phyloP scores from a whole-genome alignment of 371 early-diverging fungal species.

The Funneliformis caledonium region DNA sequence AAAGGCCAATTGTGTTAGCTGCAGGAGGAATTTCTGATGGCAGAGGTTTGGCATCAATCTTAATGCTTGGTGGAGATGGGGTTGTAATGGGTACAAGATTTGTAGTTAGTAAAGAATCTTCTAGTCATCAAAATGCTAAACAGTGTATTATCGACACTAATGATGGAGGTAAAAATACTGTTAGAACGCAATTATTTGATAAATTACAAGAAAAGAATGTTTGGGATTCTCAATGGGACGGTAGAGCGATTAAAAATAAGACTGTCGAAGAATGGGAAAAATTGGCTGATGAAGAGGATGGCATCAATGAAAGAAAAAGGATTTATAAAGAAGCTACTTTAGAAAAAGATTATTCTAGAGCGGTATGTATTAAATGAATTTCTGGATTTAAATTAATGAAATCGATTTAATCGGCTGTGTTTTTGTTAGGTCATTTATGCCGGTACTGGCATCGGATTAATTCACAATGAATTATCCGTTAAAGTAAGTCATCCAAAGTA shows the following conservation, averaged over 20 bases:
- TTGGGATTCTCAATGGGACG: neutral
- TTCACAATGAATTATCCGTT: neutral
- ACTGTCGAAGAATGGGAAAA: neutral
- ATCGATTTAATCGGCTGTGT: neutral
- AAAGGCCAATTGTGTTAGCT: slow-evolving; percentile 65
- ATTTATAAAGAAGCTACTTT: neutral
- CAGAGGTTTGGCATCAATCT: slow-evolving; percentile 70
- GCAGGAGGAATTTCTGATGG: slow-evolving; percentile 83
- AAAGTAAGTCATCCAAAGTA: neutral
- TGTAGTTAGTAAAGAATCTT: slow-evolving; percentile 44
- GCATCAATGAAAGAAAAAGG: neutral
- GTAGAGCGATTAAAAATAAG: slow-evolving; percentile 14
- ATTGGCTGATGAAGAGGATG: neutral
- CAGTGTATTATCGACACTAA: slow-evolving; percentile 39
- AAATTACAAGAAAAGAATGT: slow-evolving; percentile 39
- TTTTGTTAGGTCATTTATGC: slow-evolving; percentile 8
- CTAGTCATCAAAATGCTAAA: slow-evolving; percentile 43
- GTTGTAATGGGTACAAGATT: slow-evolving; percentile 48
- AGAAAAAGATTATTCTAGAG: neutral
- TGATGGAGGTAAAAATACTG: slow-evolving; percentile 45
- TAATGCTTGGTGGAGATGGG: slow-evolving; percentile 74
- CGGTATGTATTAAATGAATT: neutral
- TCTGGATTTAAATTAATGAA: neutral
- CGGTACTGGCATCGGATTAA: neutral
- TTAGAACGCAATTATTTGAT: slow-evolving; percentile 47